Evolutionary conservation across 768 basidiomycete species (phyloP), one percentile per base, ranked within the genome.

Genomic region (Agaricus sinodeliciosus): DNA sequence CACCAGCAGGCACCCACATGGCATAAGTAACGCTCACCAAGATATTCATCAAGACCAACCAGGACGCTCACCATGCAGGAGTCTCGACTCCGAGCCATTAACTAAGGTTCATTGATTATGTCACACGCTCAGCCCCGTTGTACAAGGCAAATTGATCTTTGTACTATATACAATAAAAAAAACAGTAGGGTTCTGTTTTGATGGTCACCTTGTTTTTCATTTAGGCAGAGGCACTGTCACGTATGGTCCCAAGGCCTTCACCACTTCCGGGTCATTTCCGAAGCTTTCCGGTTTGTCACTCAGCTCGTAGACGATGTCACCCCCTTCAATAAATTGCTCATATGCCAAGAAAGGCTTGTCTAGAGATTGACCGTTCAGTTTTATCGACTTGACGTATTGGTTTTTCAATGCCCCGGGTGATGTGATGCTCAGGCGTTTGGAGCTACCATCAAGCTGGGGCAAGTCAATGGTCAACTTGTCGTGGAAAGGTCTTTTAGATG

Each of bases 231-330:
- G 31, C 6, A 31, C 31, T 8, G 31, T 7, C 31, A 31, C 31
- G 31, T 31, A 31, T 31, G 31, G 31, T 31, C 31, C 16, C 8
- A 53, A 40, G n/a, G 22, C 28, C 4, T 53, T n/a, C 57, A 67
- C 52, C 2, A 67, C 57, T 9, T 49, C 60, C 9, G 48, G 59
- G 36, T 64, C 62, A 49, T 69, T 70, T 7, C 70, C 71, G 69
- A 69, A 71, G 5, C 25, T 55, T 52, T 69, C 59, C 2, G 67
- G 47, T 22, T 62, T 63, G 3, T 69, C 72, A 45, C 75, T 80
- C 87, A 90, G 87, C 59, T 79, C 76, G 58, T 87, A 90, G 35
- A 69, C 70, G 12, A 90, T 64, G 6, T 73, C 65, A 0, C 78
- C 84, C 0, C 87, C 86, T 3, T 66, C 57, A 7, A 66, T 66